Conservation (phyloP, 2,329 filamentous ascomycete species). For the Penicillium sp. region DNA sequence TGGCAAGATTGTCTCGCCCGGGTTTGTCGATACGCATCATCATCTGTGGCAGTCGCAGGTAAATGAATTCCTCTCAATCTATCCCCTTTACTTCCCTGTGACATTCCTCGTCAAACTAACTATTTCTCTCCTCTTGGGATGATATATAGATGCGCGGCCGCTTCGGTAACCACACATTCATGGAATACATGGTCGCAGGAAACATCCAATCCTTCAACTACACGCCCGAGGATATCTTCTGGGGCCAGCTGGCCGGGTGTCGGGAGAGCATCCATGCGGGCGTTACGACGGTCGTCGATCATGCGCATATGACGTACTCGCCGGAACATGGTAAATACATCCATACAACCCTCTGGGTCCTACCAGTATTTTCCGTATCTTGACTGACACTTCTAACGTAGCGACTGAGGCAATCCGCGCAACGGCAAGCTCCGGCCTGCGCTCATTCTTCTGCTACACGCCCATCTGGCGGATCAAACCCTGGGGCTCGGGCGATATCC, state of each 20-base stretch:
- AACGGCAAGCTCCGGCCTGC: slow-evolving; percentile 34
- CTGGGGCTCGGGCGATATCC: slow-evolving; percentile 27
- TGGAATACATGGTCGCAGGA: slow-evolving; percentile 42
- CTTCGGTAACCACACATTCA: slow-evolving; percentile 46
- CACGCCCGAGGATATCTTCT: slow-evolving; percentile 50
- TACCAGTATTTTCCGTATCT: no score
- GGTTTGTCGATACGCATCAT: slow-evolving; percentile 44
- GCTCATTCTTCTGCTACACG: slow-evolving; percentile 34
- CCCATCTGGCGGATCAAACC: slow-evolving; percentile 25
- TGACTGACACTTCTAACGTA: neutral
- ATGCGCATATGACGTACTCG: slow-evolving; percentile 36
- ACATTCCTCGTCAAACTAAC: no score
- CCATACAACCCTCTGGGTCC: no score
- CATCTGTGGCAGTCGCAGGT: slow-evolving; percentile 54
- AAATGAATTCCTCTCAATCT: no score
- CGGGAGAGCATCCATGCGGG: slow-evolving; percentile 31
- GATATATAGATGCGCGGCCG: slow-evolving; percentile 32
- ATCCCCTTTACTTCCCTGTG: neutral
- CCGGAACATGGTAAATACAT: slow-evolving; percentile 29
- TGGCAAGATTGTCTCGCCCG: slow-evolving; percentile 38
- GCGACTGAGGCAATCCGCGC: slow-evolving; percentile 30
- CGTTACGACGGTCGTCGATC: slow-evolving; percentile 37
- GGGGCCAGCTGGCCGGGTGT: slow-evolving; percentile 41
- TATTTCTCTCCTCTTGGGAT: no score
- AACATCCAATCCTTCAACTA: slow-evolving; percentile 34